A percentile compares a stretch with the other conserved stretches of the same genome.
phyloP scores from a whole-genome alignment of 2,329 filamentous ascomycete genomes.

The Dactylellina haptotyla region DNA sequence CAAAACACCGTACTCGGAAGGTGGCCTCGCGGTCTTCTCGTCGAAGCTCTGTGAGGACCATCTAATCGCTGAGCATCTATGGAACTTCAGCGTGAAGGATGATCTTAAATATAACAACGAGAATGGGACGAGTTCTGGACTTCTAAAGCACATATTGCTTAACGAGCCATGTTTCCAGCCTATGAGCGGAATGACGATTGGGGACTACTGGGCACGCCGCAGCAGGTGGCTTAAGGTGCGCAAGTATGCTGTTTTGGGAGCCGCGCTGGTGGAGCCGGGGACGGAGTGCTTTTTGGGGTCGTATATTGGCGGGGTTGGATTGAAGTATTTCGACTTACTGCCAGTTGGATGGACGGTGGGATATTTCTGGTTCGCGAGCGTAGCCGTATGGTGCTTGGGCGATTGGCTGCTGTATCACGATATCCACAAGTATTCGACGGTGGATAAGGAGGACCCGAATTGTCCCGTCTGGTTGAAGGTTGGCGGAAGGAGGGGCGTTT shows the following conservation, averaged over 20 bases:
- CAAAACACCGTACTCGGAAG: conserved; percentile 67
- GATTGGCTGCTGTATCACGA: conserved; percentile 79
- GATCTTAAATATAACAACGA: conserved; percentile 60
- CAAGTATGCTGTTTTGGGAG: conserved; percentile 90
- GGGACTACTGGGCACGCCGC: conserved; percentile 80
- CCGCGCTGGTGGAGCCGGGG: conserved; percentile 90
- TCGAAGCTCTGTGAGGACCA: conserved; percentile 98
- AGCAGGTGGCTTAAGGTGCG: conserved; percentile 91
- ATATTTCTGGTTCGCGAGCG: conserved; percentile 72
- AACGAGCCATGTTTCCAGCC: conserved; percentile 92
- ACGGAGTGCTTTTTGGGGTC: conserved; percentile 89
- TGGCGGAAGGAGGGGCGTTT: conserved; percentile 65
- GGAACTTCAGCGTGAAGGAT: conserved; percentile 71
- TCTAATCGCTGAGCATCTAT: conserved; percentile 89
- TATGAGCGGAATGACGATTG: conserved; percentile 80
- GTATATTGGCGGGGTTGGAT: conserved; percentile 71
- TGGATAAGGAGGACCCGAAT: conserved; percentile 73
- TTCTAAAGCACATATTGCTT: conserved; percentile 76
- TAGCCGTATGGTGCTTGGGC: conserved; percentile 75
- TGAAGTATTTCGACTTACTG: conserved; percentile 65
- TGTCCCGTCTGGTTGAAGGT: conserved; percentile 78
- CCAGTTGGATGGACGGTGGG: conserved; percentile 75
- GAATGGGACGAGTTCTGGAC: conserved; percentile 66
- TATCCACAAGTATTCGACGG: conserved; percentile 76
- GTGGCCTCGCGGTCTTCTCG: conserved; percentile 90